Evolutionary conservation across 805 yeast species (phyloP).

Genomic region (Ogataea philodendri): DNA sequence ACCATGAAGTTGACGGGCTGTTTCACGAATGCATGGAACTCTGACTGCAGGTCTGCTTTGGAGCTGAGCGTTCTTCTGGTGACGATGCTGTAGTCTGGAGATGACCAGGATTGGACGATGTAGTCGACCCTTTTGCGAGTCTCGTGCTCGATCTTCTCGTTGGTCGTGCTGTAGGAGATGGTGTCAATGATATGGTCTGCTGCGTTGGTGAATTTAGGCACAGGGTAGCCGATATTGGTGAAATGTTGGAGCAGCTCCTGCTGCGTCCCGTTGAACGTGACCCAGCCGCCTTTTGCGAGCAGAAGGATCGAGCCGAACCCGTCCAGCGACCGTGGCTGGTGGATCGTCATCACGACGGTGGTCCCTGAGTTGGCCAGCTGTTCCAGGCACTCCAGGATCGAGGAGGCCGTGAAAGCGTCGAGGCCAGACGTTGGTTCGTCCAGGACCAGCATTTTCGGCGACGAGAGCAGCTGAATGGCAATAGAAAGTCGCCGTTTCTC

Average conservation of each 20-base stretch:
- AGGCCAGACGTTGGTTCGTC: slow-evolving; percentile 92
- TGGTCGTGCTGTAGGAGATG: slow-evolving; percentile 55
- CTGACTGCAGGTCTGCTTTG: slow-evolving; percentile 16
- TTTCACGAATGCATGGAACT: slow-evolving; percentile 32
- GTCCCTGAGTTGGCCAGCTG: slow-evolving; percentile 57
- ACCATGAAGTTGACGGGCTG: slow-evolving; percentile 33
- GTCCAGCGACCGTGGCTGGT: slow-evolving; percentile 73
- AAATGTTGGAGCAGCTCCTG: slow-evolving; percentile 48
- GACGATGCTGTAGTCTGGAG: neutral
- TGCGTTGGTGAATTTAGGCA: slow-evolving; percentile 62
- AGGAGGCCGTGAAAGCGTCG: slow-evolving; percentile 73
- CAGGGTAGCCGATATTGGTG: slow-evolving; percentile 44
- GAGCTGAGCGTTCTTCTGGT: slow-evolving; percentile 13
- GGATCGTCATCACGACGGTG: slow-evolving; percentile 74
- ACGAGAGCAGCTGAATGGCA: slow-evolving; percentile 71
- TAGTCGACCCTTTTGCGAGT: slow-evolving; percentile 40
- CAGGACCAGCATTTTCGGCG: slow-evolving; percentile 66
- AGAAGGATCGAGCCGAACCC: slow-evolving; percentile 70
- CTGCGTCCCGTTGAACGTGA: slow-evolving; percentile 64
- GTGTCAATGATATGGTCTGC: slow-evolving; percentile 76
- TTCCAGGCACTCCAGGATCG: slow-evolving; percentile 60
- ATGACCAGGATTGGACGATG: slow-evolving; percentile 40
- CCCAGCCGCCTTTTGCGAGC: slow-evolving; percentile 70
- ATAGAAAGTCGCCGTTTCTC: slow-evolving; percentile 83
- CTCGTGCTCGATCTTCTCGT: slow-evolving; percentile 38